Conservation (phyloP, 306 rosid species). For the Inga leiocalycina region DNA sequence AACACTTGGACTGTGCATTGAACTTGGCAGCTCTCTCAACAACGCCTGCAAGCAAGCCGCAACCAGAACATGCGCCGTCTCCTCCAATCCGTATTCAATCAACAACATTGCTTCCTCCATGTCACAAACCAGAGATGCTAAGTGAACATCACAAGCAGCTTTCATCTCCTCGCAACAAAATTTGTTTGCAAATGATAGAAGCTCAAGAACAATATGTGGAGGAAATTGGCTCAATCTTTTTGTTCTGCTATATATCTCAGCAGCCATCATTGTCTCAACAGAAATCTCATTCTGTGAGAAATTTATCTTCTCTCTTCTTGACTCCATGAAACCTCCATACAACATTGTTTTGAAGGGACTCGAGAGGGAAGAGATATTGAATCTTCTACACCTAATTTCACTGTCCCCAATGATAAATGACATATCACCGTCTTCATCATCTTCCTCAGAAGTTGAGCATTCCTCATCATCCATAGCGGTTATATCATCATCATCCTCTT, state of each 20-base stretch:
- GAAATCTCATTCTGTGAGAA: constrained; percentile 67
- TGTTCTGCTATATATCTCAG: constrained; percentile 71
- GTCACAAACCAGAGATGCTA: constrained; percentile 70
- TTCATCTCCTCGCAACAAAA: constrained; percentile 92
- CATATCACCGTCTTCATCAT: constrained; percentile 52
- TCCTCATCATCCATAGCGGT: constrained; percentile 32
- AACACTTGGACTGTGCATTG: constrained; percentile 50
- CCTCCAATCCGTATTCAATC: constrained; percentile 80
- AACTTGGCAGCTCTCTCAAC: constrained; percentile 76
- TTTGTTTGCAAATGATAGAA: constrained; percentile 63
- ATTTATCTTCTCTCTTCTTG: constrained; percentile 68
- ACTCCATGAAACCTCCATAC: constrained; percentile 72
- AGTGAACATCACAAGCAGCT: constrained; percentile 61
- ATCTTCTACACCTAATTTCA: constrained; percentile 69
- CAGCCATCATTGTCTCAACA: constrained; percentile 66
- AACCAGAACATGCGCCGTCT: constrained; percentile 65
- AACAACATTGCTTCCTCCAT: constrained; percentile 63
- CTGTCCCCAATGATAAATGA: constrained; percentile 66
- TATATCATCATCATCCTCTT: constrained; percentile 17
- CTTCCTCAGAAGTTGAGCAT: constrained; percentile 68
- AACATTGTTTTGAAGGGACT: constrained; percentile 73
- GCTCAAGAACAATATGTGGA: constrained; percentile 56
- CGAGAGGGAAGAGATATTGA: constrained; percentile 67
- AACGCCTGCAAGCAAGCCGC: constrained; percentile 87
- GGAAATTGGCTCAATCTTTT: constrained; percentile 51